A percentile compares a stretch with the other conserved stretches of the same genome.
These are phyloP conservation scores for Endocarpon pusillum DNA, from an alignment of 495 filamentous ascomycete genomes.

Conservation along the genomic window DNA sequence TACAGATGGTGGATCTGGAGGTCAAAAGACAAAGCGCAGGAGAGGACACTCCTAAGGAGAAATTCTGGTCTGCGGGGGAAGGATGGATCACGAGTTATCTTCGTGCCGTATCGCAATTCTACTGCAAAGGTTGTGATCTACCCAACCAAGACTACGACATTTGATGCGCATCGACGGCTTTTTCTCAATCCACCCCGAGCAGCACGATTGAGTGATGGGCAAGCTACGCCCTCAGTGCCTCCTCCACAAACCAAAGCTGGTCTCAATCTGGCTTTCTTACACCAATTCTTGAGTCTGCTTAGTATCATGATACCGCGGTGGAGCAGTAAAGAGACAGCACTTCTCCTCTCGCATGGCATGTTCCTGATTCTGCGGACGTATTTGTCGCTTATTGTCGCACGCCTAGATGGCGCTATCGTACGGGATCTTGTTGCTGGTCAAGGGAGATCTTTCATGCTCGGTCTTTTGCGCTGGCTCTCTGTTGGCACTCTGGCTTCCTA, in stretches of 20 bases:
- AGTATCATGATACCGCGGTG: constrained; percentile 96
- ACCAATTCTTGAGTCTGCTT: constrained; percentile 87
- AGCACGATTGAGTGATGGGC: constrained; percentile 53
- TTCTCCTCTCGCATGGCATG: constrained; percentile 61
- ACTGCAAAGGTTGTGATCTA: constrained; percentile 85
- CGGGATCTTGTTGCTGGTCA: constrained; percentile 90
- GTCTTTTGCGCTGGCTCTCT: constrained; percentile 69
- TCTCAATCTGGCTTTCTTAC: constrained; percentile 91
- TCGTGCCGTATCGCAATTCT: constrained; percentile 70
- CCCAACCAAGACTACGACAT: constrained; percentile 84
- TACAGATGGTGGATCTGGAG: constrained; percentile 53
- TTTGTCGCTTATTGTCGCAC: constrained; percentile 78
- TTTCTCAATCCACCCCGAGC: constrained; percentile 82
- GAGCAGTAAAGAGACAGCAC: constrained; percentile 83
- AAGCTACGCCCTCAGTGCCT: constrained; percentile 47
- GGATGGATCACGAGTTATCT: constrained; percentile 86
- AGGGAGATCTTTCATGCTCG: constrained; percentile 72
- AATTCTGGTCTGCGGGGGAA: constrained; percentile 88
- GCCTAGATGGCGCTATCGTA: constrained; percentile 91
- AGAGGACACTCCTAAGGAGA: constrained; percentile 59
- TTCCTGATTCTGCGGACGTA: constrained; percentile 73
- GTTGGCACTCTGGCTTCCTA: constrained; percentile 66
- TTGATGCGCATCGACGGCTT: constrained; percentile 85
- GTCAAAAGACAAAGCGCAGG: constrained; percentile 61
- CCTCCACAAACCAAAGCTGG: constrained; percentile 80